phyloP scores from a whole-genome alignment of 331 rosid genomes.

The Malus hybrid region DNA sequence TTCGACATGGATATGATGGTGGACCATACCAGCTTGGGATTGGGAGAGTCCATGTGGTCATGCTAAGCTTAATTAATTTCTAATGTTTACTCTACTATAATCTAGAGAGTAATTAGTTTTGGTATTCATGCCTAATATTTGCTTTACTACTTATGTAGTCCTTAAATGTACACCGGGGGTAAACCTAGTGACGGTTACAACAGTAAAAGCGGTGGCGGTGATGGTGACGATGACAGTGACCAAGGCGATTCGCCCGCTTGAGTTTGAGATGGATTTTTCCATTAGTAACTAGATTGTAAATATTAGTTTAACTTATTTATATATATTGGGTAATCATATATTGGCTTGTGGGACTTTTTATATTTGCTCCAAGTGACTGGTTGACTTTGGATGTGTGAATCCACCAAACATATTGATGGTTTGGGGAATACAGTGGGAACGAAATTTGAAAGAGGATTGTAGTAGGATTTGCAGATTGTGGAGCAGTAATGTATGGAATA shows the following conservation, averaged over 20 bases:
- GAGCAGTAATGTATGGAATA: background rate
- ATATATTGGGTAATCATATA: background rate
- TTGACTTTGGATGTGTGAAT: background rate
- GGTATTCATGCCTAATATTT: background rate
- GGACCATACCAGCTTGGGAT: conserved; percentile 39
- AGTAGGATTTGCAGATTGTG: background rate
- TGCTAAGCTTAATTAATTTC: background rate
- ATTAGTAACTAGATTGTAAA: conserved; percentile 32
- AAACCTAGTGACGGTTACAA: background rate
- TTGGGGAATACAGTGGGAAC: background rate
- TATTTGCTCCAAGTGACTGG: conserved; percentile 1
- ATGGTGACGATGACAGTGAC: conserved; percentile 24
- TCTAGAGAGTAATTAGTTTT: conserved; percentile 6
- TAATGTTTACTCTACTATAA: background rate
- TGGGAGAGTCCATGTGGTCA: conserved; percentile 61
- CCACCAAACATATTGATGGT: background rate
- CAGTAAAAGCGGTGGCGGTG: background rate
- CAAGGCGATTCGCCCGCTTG: conserved; percentile 53
- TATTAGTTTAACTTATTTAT: conserved; percentile 7
- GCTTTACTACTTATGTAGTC: background rate
- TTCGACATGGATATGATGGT: conserved; percentile 56
- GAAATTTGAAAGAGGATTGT: background rate
- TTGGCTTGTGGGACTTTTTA: conserved; percentile 1
- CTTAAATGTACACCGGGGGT: background rate
- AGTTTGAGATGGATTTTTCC: background rate